Evolutionary conservation across 2,329 filamentous ascomycete genomes (phyloP).

Genomic region (Colletotrichum lini): DNA sequence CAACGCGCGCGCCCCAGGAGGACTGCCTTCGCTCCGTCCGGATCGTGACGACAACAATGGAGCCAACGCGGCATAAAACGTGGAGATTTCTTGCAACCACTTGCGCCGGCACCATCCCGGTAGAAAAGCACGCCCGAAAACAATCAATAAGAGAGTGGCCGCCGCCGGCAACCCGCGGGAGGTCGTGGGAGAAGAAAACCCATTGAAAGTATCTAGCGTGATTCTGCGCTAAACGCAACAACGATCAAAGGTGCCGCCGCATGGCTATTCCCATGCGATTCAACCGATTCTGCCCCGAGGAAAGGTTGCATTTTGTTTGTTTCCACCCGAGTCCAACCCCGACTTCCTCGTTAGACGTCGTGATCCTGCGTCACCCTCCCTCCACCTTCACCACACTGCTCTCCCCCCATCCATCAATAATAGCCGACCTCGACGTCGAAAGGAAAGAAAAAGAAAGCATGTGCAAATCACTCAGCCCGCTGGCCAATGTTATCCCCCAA

Average conservation of each 20-base stretch:
- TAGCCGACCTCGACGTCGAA: conserved; percentile 28
- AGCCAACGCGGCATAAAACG: conserved; percentile 16
- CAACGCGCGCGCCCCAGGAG: too few relatives aligned
- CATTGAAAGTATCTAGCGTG: conserved; percentile 40
- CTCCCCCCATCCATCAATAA: conserved; percentile 10
- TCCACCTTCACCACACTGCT: background rate
- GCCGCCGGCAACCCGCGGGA: background rate
- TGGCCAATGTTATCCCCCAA: conserved; percentile 41
- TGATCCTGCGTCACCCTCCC: conserved; percentile 29
- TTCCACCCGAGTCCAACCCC: conserved; percentile 20
- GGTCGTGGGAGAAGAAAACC: conserved; percentile 29
- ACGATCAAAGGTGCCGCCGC: conserved; percentile 14
- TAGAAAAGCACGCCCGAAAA: background rate
- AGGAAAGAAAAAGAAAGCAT: conserved; percentile 32
- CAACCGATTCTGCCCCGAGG: conserved; percentile 33
- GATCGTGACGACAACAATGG: conserved; percentile 19
- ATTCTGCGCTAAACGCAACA: conserved; percentile 33
- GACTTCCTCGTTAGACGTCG: conserved; percentile 31
- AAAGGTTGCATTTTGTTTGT: conserved; percentile 27
- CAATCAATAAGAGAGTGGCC: background rate
- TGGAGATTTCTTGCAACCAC: conserved; percentile 1
- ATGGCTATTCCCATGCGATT: conserved; percentile 40
- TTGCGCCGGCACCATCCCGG: conserved; percentile 16
- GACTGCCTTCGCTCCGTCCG: background rate
- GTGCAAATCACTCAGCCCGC: conserved; percentile 42